Evolutionary conservation across 1,139 yeast species (phyloP), one percentile per base, ranked within the genome.

Genomic region (Kodamaea derodonti): DNA sequence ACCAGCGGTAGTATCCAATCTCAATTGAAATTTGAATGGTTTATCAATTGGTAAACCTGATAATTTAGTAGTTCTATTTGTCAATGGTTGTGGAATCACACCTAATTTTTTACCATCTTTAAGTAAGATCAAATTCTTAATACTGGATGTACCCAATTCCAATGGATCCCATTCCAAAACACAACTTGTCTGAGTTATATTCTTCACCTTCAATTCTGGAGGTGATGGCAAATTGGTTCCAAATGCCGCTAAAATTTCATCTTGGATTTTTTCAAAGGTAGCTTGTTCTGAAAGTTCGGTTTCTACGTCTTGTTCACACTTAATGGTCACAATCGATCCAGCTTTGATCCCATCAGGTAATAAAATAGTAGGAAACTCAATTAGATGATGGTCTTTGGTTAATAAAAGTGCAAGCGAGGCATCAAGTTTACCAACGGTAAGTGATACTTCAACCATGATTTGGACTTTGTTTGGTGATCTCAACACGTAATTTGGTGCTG

Each of bases 361-460:
- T 37, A 92, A 66, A 36, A 90, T 80, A 7, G 97, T 88, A 12
- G 99, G 99, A 54, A 92, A 92, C 54, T 94, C 98, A 48, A 92
- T 90, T 43, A 92, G 72, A 58, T 90, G 97, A 56, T 90, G 97
- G 58, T 90, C 97, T 40, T 84, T 78, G 17, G 99, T 90, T 31
- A 95, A 75, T 31, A 92, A 69, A 34, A 92, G 69, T 20, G 98
- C 97, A 58, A 92, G 70, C 1, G 97, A 88, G 15, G 97, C 96
- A 58, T 92, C 98, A 34, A 92, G 71, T 63, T 90, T 90, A 31
- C 98, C 98, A 13, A 92, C 97, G 1, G 97, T 90, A 33, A 92
- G 72, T 30, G 95, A 83, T 10, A 90, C 97, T 60, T 83, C 87
- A 32, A 84, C 92, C 88, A 83, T 82, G n/a, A 14, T 38, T 27